These are phyloP conservation scores for Nelumbo lutea DNA, from an alignment of 164 flowering plant species.

Conservation along the genomic window DNA sequence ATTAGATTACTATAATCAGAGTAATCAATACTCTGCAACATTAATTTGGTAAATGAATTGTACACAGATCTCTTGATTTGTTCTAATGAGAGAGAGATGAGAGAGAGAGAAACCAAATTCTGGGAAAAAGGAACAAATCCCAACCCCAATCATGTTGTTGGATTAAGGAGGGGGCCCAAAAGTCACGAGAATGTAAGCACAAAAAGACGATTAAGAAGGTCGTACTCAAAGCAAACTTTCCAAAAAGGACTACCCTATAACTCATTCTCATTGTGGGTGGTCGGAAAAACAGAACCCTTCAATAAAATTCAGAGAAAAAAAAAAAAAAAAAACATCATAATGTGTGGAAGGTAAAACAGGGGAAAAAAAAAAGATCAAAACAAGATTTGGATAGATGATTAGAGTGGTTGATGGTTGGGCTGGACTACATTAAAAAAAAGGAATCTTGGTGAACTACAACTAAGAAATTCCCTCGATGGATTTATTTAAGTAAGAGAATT, in stretches of 20 bases:
- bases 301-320: background rate
- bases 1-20: no score
- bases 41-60: background rate
- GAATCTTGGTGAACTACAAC: no score
- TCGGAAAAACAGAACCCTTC: background rate
- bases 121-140: background rate
- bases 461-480: no score
- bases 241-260: slow-evolving; percentile 9
- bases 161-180: slow-evolving; percentile 41
- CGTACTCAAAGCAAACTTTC: slow-evolving; percentile 15
- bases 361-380: no score
- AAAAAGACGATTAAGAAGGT: slow-evolving; percentile 46
- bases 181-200: slow-evolving; percentile 40
- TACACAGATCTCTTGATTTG: no score
- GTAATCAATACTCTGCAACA: no score
- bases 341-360: no score
- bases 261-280: slow-evolving; percentile 3
- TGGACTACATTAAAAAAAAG: no score
- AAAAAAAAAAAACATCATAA: background rate
- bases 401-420: no score
- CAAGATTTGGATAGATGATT: no score
- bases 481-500: no score
- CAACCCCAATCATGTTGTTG: slow-evolving; percentile 5
- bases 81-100: background rate
- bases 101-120: background rate